Evolutionary conservation across 345 rosid genomes (phyloP).

Genomic region (Eucalyptus decipiens): DNA sequence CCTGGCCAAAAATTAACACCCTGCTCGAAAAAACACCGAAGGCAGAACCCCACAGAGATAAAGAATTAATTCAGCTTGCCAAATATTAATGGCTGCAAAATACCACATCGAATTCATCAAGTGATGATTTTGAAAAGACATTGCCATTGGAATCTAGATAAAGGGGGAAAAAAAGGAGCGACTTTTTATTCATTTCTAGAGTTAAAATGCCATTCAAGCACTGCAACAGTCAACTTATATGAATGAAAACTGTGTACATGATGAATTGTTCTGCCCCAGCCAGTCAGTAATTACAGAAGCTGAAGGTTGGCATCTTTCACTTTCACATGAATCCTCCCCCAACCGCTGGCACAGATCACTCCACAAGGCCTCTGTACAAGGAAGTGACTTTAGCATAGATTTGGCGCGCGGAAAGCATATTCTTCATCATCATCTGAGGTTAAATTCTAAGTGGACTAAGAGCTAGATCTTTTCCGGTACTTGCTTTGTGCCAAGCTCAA

Average conservation of each 20-base stretch:
- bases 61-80: background rate
- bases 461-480: background rate
- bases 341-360: background rate
- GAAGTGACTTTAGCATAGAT: background rate
- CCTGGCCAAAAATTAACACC: background rate
- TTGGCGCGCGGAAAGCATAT: background rate
- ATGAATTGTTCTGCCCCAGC: background rate
- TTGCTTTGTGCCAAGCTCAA: conserved; percentile 46
- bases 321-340: background rate
- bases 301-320: background rate
- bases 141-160: background rate
- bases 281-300: background rate
- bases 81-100: background rate
- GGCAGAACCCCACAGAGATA: background rate
- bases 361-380: background rate
- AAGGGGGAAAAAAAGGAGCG: background rate
- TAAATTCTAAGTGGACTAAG: background rate
- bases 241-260: background rate
- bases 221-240: background rate
- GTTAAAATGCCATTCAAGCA: background rate
- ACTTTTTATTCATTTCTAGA: background rate
- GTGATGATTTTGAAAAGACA: background rate
- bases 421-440: background rate
- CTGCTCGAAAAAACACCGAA: background rate
- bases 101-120: background rate